These are phyloP conservation scores for Aciculosporium take DNA, from an alignment of 2,329 filamentous ascomycete species.

Conservation along the genomic window DNA sequence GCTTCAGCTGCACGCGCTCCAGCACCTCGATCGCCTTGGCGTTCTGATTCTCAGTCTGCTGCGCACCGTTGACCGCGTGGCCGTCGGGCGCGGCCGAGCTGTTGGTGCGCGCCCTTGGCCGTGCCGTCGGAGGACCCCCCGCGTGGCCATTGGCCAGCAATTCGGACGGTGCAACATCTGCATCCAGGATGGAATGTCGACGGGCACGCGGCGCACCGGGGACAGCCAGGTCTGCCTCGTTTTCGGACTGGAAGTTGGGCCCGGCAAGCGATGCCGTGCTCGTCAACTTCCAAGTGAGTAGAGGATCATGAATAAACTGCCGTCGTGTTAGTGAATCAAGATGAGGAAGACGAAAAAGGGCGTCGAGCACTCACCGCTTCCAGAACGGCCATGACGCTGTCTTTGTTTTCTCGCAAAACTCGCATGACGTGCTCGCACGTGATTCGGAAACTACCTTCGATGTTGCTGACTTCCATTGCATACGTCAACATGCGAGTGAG, in stretches of 20 bases:
- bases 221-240: constrained; percentile 37
- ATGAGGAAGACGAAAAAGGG: background rate
- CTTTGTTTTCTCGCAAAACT: constrained; percentile 90
- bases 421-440: constrained; percentile 98
- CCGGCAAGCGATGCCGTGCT: constrained; percentile 48
- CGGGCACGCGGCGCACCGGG: constrained; percentile 38
- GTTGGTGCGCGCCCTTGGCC: constrained; percentile 45
- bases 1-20: constrained; percentile 82
- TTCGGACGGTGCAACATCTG: constrained; percentile 43
- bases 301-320: constrained; percentile 97
- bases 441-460: constrained; percentile 94
- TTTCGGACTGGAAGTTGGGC: constrained; percentile 51
- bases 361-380: constrained; percentile 64
- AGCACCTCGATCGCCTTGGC: constrained; percentile 84
- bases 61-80: constrained; percentile 22
- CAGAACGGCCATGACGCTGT: constrained; percentile 93
- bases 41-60: constrained; percentile 71
- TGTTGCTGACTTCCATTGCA: constrained; percentile 99
- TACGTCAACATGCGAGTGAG: constrained; percentile 98
- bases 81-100: constrained; percentile 31
- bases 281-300: constrained; percentile 88
- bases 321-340: background rate
- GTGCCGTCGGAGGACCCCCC: constrained; percentile 32
- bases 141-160: constrained; percentile 34
- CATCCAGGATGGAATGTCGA: constrained; percentile 56